These are phyloP conservation scores for Thielaviopsis cerberus DNA, from an alignment of 2,329 filamentous ascomycete species.

Conservation along the genomic window DNA sequence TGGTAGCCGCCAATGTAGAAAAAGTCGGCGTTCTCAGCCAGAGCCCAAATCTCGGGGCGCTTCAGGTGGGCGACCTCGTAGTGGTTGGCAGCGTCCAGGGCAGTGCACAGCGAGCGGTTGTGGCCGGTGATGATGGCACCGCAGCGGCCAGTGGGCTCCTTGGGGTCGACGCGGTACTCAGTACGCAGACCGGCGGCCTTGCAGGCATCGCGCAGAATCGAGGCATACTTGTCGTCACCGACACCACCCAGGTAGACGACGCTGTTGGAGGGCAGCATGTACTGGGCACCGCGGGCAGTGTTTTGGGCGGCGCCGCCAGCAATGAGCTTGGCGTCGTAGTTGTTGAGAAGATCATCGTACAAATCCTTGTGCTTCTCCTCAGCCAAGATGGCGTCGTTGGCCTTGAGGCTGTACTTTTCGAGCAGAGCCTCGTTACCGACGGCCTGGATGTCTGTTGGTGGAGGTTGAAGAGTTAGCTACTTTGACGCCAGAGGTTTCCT, in stretches of 20 bases:
- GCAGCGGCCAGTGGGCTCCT: slow-evolving; percentile 75
- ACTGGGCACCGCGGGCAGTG: slow-evolving; percentile 88
- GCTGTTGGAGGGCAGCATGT: slow-evolving; percentile 76
- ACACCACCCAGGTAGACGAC: slow-evolving; percentile 89
- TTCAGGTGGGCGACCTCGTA: slow-evolving; percentile 91
- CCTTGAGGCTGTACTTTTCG: slow-evolving; percentile 81
- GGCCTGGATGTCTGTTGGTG: slow-evolving; percentile 65
- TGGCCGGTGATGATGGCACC: slow-evolving; percentile 93
- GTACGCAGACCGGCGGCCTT: slow-evolving; percentile 75
- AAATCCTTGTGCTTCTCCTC: slow-evolving; percentile 76
- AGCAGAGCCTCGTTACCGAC: slow-evolving; percentile 66
- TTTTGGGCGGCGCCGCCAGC: slow-evolving; percentile 95
- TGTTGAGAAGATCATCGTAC: slow-evolving; percentile 85
- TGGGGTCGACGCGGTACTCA: slow-evolving; percentile 82
- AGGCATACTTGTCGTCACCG: slow-evolving; percentile 87
- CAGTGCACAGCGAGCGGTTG: slow-evolving; percentile 85
- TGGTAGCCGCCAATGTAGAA: slow-evolving; percentile 96
- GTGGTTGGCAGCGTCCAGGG: slow-evolving; percentile 89
- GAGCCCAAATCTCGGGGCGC: slow-evolving; percentile 73
- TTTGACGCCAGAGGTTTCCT: not conserved
- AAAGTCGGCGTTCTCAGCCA: slow-evolving; percentile 72
- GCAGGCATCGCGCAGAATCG: slow-evolving; percentile 71
- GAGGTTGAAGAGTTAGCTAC: too few species aligned
- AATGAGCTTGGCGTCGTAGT: slow-evolving; percentile 84
- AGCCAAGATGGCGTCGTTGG: slow-evolving; percentile 93